A percentile compares a stretch with the other conserved stretches of the same genome.
Conservation (phyloP, 305 asterid genomes). For the Fraxinus paxiana region DNA sequence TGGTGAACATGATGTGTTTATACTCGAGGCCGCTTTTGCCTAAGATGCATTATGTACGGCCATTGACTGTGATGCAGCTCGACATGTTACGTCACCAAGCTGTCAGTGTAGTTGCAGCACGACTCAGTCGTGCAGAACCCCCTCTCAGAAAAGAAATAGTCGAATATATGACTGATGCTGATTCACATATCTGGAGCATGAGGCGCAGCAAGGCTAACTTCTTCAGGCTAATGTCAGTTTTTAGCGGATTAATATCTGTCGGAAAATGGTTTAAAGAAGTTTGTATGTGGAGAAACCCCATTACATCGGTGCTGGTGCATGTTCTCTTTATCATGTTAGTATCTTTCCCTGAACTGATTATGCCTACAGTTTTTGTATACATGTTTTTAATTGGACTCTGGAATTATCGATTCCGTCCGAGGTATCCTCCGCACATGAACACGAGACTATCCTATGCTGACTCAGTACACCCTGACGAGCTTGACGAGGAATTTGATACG, state of each 20-base stretch:
- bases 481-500: slow-evolving; percentile 82
- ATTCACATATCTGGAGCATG: slow-evolving; percentile 93
- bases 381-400: slow-evolving; percentile 73
- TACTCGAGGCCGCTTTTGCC: slow-evolving; percentile 75
- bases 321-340: slow-evolving; percentile 63
- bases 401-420: slow-evolving; percentile 67
- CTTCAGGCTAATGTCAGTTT: slow-evolving; percentile 64
- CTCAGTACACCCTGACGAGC: slow-evolving; percentile 64
- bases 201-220: slow-evolving; percentile 84
- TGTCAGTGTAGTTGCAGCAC: slow-evolving; percentile 65
- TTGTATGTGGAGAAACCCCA: slow-evolving; percentile 66
- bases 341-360: slow-evolving; percentile 64
- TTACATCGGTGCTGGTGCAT: slow-evolving; percentile 72
- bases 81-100: slow-evolving; percentile 77
- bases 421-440: slow-evolving; percentile 88
- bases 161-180: slow-evolving; percentile 71
- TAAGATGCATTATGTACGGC: slow-evolving; percentile 80
- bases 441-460: slow-evolving; percentile 70
- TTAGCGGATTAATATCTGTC: slow-evolving; percentile 45
- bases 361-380: slow-evolving; percentile 75
- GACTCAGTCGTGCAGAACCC: slow-evolving; percentile 79
- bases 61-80: slow-evolving; percentile 55
- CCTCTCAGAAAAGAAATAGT: slow-evolving; percentile 77
- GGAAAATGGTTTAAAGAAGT: slow-evolving; percentile 73
- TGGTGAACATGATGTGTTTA: slow-evolving; percentile 57